Evolutionary conservation across 1,284 basidiomycete species (phyloP).

Genomic region (Neolentinus lepideus): DNA sequence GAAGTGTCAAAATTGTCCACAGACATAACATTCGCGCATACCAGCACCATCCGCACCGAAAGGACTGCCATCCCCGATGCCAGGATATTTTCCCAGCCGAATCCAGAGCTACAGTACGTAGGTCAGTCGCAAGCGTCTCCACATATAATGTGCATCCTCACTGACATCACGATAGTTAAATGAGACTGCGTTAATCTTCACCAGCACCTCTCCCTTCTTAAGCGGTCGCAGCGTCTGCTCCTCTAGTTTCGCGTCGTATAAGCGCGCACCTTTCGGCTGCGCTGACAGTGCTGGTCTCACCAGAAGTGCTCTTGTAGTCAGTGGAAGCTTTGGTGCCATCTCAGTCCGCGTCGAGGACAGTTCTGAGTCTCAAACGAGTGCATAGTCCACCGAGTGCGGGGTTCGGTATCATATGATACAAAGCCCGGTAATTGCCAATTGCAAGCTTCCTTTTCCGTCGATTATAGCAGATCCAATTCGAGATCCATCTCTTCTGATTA

Average conservation of each 20-base stretch:
- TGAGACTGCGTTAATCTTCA: constrained; percentile 61
- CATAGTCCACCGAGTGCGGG: background rate
- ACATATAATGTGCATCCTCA: constrained; percentile 4
- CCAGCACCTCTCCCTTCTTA: constrained; percentile 50
- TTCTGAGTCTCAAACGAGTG: background rate
- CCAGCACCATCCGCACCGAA: constrained; percentile 76
- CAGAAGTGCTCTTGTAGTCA: background rate
- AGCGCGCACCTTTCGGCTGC: background rate
- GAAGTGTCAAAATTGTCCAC: background rate
- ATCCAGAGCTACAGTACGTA: constrained; percentile 56
- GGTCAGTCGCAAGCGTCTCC: background rate
- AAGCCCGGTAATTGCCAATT: background rate
- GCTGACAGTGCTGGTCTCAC: background rate
- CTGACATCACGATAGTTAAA: constrained; percentile 78
- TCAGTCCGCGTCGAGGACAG: background rate
- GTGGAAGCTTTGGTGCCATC: background rate
- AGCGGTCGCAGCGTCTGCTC: constrained; percentile 41
- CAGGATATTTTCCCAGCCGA: constrained; percentile 64
- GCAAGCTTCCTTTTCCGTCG: background rate
- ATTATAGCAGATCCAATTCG: background rate
- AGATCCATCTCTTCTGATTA: background rate
- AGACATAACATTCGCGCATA: constrained; percentile 17
- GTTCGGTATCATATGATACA: background rate
- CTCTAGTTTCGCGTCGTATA: constrained; percentile 46
- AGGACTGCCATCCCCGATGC: constrained; percentile 49